Evolutionary conservation across 495 filamentous ascomycete species (phyloP).

Genomic region (Aspergillus nanangensis): DNA sequence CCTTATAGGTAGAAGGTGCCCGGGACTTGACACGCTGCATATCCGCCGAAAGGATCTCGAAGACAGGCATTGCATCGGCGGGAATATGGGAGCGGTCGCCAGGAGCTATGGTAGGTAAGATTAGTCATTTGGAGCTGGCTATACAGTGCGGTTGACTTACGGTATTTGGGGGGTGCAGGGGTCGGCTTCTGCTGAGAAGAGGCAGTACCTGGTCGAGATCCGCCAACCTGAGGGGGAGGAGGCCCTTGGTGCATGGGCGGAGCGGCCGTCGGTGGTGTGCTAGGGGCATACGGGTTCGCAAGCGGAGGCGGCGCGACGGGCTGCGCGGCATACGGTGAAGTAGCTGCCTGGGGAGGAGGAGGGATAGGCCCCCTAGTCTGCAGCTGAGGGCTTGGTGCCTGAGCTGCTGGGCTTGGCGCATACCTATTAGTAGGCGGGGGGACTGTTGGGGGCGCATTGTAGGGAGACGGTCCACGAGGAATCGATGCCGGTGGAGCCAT

Average conservation of each 20-base stretch:
- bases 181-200: conserved; percentile 43
- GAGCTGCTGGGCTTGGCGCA: conserved; percentile 70
- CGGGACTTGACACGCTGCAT: conserved; percentile 82
- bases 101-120: conserved; percentile 40
- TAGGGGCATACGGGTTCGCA: conserved; percentile 45
- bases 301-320: conserved; percentile 30
- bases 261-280: conserved; percentile 23
- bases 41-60: conserved; percentile 74
- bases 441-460: conserved; percentile 76
- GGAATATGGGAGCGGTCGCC: conserved; percentile 93
- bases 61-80: conserved; percentile 65
- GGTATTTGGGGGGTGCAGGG: conserved; percentile 60
- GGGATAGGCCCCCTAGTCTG: conserved; percentile 39
- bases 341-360: conserved; percentile 47
- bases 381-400: conserved; percentile 38
- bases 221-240: conserved; percentile 36
- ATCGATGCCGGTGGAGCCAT: conserved; percentile 49
- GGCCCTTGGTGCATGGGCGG: conserved; percentile 42
- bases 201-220: conserved; percentile 48
- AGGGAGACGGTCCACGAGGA: conserved; percentile 77
- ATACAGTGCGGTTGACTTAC: conserved; percentile 38
- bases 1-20: conserved; percentile 75
- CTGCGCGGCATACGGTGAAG: conserved; percentile 60
- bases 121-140: conserved; percentile 6
- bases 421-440: conserved; percentile 77